Evolutionary conservation across 2,329 filamentous ascomycete genomes (phyloP).

Genomic region (Cladosporium oxysporum): DNA sequence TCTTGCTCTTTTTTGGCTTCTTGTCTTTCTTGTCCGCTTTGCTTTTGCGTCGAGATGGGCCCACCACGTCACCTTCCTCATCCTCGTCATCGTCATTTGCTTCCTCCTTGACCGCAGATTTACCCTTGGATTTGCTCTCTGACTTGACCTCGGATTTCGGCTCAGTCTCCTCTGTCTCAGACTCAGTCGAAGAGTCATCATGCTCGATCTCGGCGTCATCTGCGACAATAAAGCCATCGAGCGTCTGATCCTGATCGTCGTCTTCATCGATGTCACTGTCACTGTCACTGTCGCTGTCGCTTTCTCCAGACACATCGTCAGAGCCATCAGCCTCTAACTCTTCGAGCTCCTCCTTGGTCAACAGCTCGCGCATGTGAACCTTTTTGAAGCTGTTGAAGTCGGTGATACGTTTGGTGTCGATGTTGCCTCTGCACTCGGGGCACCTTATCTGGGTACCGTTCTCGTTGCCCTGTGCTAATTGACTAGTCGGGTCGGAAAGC

Average conservation of each 20-base stretch:
- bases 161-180: conserved; percentile 28
- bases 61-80: conserved; percentile 21
- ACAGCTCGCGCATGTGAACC: conserved; percentile 63
- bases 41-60: conserved; percentile 4
- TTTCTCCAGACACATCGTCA: conserved; percentile 43
- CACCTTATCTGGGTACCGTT: conserved; percentile 60
- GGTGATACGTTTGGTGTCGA: conserved; percentile 70
- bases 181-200: conserved; percentile 28
- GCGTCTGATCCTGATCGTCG: conserved; percentile 45
- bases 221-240: conserved; percentile 59
- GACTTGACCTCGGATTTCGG: conserved; percentile 15
- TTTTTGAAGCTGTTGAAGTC: conserved; percentile 73
- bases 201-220: conserved; percentile 42
- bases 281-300: conserved; percentile 45
- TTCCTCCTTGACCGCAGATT: conserved; percentile 20
- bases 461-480: conserved; percentile 63
- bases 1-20: conserved; percentile 42
- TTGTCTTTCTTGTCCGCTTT: conserved; percentile 22
- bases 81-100: conserved; percentile 26
- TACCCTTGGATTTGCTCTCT: conserved; percentile 15
- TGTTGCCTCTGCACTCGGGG: conserved; percentile 69
- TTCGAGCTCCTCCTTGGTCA: conserved; percentile 39
- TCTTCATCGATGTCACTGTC: conserved; percentile 54
- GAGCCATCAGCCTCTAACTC: conserved; percentile 35
- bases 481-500: conserved; percentile 63